A percentile compares a stretch with the other conserved stretches of the same genome.
phyloP scores from a whole-genome alignment of 306 rosid species.

The Cucurbita pepo region DNA sequence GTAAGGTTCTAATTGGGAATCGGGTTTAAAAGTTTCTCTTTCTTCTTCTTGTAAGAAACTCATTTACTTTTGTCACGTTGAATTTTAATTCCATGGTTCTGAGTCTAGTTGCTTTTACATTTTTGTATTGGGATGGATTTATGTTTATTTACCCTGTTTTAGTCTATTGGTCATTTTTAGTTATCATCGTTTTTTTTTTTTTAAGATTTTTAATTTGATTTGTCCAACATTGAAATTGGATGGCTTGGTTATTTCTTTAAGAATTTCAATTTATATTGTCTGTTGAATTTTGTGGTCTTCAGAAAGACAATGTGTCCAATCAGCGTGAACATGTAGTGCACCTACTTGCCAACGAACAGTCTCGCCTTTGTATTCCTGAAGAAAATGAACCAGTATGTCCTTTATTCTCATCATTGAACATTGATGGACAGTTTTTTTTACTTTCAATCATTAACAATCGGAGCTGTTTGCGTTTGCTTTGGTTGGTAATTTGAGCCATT shows the following conservation, averaged over 20 bases:
- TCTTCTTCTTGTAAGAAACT: not conserved
- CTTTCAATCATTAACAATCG: not conserved
- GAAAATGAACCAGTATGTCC: constrained; percentile 59
- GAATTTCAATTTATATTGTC: constrained; percentile 7
- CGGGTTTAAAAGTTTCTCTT: not conserved
- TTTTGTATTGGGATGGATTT: not conserved
- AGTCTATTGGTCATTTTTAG: not conserved
- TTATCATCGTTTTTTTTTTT: not conserved
- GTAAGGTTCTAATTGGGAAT: not conserved
- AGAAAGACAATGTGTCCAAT: constrained; percentile 86
- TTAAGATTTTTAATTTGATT: constrained; percentile 1
- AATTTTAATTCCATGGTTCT: not conserved
- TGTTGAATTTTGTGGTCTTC: constrained; percentile 15
- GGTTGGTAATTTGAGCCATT: not conserved
- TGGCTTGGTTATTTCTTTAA: not conserved
- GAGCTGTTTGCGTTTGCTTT: not conserved
- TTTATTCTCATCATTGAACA: not conserved
- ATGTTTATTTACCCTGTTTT: not conserved
- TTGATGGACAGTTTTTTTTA: not conserved
- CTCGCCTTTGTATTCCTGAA: constrained; percentile 59
- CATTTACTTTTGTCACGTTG: not conserved
- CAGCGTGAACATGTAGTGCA: constrained; percentile 80
- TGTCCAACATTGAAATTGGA: not conserved
- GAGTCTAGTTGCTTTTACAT: not conserved
- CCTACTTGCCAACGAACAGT: constrained; percentile 86